Evolutionary conservation across 1,139 yeast genomes (phyloP).

Genomic region (Saccharomyces hybrid): DNA sequence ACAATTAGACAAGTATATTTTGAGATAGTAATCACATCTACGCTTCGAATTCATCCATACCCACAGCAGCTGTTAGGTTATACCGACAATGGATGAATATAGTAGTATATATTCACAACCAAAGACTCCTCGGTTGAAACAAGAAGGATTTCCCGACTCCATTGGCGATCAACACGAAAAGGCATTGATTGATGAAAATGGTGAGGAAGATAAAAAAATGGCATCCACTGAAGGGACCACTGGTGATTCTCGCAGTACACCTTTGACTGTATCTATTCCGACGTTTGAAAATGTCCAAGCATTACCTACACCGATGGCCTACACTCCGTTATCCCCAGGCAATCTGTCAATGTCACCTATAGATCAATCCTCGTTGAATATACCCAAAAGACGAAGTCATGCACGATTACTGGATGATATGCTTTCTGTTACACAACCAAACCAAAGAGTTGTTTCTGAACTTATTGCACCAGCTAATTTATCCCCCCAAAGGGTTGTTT

Average conservation of each 20-base stretch:
- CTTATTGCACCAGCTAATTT: constrained; percentile 16
- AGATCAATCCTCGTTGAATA: constrained; percentile 7
- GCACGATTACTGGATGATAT: background rate
- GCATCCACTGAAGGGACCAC: background rate
- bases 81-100: background rate
- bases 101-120: background rate
- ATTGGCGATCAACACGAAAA: background rate
- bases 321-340: constrained; percentile 23
- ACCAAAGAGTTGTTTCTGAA: constrained; percentile 25
- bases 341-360: constrained; percentile 14
- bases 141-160: constrained; percentile 7
- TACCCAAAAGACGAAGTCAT: constrained; percentile 15
- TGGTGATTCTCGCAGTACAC: constrained; percentile 8
- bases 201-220: background rate
- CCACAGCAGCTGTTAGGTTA: background rate
- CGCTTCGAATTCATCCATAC: background rate
- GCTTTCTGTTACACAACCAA: constrained; percentile 2
- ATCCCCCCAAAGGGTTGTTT: constrained; percentile 19
- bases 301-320: constrained; percentile 30
- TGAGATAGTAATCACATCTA: background rate
- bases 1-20: background rate
- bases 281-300: constrained; percentile 21
- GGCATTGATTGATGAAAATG: background rate
- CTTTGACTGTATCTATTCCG: constrained; percentile 17
- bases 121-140: constrained; percentile 11